Evolutionary conservation across 495 filamentous ascomycete species (phyloP).

Genomic region (Elasticomyces elasticus): DNA sequence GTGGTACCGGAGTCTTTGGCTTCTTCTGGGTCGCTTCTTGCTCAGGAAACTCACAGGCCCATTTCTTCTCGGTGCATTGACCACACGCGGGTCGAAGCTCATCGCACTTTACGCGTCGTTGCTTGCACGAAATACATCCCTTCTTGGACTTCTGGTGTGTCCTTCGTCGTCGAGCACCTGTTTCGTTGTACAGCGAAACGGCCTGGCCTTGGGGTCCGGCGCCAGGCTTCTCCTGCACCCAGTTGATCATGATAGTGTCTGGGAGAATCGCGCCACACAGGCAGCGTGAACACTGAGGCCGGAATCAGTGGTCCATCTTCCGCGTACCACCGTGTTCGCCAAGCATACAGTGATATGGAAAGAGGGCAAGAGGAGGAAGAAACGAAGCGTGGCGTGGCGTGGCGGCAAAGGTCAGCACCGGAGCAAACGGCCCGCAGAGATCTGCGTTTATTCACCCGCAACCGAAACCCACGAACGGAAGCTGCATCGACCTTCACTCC

Average conservation of each 20-base stretch:
- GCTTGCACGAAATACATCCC: constrained; percentile 15
- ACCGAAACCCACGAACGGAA: neutral
- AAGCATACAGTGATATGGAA: neutral
- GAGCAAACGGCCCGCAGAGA: neutral
- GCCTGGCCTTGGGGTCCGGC: neutral
- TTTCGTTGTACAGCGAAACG: constrained; percentile 4
- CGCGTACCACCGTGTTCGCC: neutral
- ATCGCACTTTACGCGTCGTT: constrained; percentile 16
- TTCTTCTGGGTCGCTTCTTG: neutral
- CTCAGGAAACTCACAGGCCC: constrained; percentile 1
- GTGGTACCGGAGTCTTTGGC: neutral
- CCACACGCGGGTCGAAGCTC: constrained; percentile 9
- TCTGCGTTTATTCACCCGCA: no score
- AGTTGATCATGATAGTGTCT: neutral
- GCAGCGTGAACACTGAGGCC: no score
- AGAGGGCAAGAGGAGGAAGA: neutral
- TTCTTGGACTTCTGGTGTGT: constrained; percentile 16
- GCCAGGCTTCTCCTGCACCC: neutral
- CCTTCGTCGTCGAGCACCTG: constrained; percentile 6
- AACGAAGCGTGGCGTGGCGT: neutral
- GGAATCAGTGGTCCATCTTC: no score
- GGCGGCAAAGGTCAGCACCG: neutral
- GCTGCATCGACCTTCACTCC: neutral
- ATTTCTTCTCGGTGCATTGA: constrained; percentile 1
- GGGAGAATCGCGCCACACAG: no score